Percentiles rank a stretch among this genome's conserved stretches.
Evolutionary conservation across 2,329 filamentous ascomycete genomes (phyloP).

Genomic region (Cladosporium sp.): DNA sequence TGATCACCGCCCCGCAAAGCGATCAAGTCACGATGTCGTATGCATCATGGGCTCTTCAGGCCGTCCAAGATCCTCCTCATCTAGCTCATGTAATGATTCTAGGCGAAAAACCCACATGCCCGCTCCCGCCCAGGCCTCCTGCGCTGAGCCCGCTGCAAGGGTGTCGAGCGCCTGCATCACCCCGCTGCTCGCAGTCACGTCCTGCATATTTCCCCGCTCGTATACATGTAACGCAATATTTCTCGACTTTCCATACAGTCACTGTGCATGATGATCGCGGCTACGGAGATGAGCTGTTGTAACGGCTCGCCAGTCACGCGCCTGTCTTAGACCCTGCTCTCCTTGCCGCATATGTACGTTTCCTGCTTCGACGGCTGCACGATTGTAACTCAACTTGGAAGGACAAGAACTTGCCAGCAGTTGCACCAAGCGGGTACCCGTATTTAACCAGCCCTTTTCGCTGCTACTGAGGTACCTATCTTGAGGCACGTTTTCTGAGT

Average conservation of each 20-base stretch:
- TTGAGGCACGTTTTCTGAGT: neutral
- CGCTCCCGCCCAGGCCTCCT: neutral
- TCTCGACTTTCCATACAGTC: neutral
- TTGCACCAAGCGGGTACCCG: neutral
- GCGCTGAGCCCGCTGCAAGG: neutral
- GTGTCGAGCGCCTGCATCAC: constrained; percentile 7
- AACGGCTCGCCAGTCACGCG: constrained; percentile 11
- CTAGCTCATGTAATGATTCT: neutral
- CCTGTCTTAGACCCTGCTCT: constrained; percentile 8
- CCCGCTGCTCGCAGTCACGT: constrained; percentile 7
- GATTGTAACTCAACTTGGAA: neutral
- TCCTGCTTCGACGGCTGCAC: constrained; percentile 6
- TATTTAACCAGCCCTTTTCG: constrained; percentile 1
- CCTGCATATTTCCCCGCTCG: constrained; percentile 7
- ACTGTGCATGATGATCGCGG: neutral
- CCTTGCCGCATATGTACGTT: constrained; percentile 9
- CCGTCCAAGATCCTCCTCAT: neutral
- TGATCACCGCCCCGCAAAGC: constrained; percentile 11
- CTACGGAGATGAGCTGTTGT: neutral
- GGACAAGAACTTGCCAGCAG: neutral
- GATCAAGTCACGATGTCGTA: constrained; percentile 6
- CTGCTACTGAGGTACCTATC: constrained; percentile 2
- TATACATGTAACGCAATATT: neutral
- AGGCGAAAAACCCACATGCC: neutral
- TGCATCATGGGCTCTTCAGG: neutral